Conservation (phyloP, 2,329 filamentous ascomycete species). For the Botrytis paeoniae region DNA sequence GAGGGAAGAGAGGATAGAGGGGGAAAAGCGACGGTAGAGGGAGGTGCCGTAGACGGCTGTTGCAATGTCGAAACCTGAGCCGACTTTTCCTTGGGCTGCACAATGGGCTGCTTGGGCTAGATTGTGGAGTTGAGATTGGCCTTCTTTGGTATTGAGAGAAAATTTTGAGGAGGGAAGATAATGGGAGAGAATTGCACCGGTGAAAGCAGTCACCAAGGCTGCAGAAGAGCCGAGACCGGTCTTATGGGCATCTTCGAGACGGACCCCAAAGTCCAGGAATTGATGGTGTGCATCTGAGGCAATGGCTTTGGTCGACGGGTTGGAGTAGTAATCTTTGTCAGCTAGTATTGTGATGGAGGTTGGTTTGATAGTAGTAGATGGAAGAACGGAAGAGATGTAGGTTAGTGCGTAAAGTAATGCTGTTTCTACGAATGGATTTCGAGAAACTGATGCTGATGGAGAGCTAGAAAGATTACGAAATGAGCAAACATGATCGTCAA, state of each 20-base stretch:
- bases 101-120: slow-evolving; percentile 92
- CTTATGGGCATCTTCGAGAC: slow-evolving; percentile 80
- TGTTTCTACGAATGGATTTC: slow-evolving; percentile 89
- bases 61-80: slow-evolving; percentile 93
- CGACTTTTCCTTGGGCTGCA: slow-evolving; percentile 93
- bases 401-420: slow-evolving; percentile 83
- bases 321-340: slow-evolving; percentile 96
- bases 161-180: slow-evolving; percentile 62
- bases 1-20: slow-evolving; percentile 63
- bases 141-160: slow-evolving; percentile 52
- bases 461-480: slow-evolving; percentile 18
- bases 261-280: slow-evolving; percentile 76
- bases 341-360: slow-evolving; percentile 82
- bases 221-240: slow-evolving; percentile 94
- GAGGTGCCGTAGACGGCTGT: slow-evolving; percentile 90
- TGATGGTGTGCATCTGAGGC: slow-evolving; percentile 43
- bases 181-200: slow-evolving; percentile 71
- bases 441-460: slow-evolving; percentile 37
- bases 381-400: slow-evolving; percentile 58
- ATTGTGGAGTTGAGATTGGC: slow-evolving; percentile 73
- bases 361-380: slow-evolving; percentile 55
- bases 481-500: background rate
- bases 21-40: slow-evolving; percentile 89
- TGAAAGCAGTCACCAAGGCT: slow-evolving; percentile 85
- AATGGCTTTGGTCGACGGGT: slow-evolving; percentile 45